Percentiles rank a stretch among this genome's conserved stretches.
phyloP scores from a whole-genome alignment of 2,329 filamentous ascomycete genomes.

The Penicillium sp. region DNA sequence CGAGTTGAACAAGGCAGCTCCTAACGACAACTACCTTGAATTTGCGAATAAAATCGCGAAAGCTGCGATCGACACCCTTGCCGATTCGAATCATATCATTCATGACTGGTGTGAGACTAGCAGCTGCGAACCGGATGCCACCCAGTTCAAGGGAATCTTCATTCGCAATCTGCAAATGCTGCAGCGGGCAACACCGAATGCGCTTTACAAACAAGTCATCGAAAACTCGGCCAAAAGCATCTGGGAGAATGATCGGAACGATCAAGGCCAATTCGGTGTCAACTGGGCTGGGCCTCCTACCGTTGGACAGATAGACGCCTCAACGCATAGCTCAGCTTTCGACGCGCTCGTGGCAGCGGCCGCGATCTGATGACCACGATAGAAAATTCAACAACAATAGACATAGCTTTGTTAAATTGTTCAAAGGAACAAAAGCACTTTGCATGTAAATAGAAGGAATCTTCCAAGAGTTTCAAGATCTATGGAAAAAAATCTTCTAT shows the following conservation, averaged over 20 bases:
- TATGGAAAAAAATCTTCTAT: no score
- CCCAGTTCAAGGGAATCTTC: slow-evolving; percentile 76
- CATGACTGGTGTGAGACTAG: slow-evolving; percentile 59
- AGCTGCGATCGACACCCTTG: slow-evolving; percentile 55
- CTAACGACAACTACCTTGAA: slow-evolving; percentile 47
- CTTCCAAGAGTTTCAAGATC: background rate
- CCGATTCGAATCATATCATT: slow-evolving; percentile 54
- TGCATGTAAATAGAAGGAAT: background rate
- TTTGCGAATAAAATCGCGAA: slow-evolving; percentile 56
- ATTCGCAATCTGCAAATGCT: slow-evolving; percentile 66
- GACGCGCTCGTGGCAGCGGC: slow-evolving; percentile 68
- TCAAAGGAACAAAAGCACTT: no score
- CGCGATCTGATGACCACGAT: slow-evolving; percentile 1
- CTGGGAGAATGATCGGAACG: slow-evolving; percentile 63
- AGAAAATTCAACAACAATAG: no score
- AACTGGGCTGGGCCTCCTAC: slow-evolving; percentile 67
- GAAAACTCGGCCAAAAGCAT: slow-evolving; percentile 66
- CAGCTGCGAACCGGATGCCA: slow-evolving; percentile 54
- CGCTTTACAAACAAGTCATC: slow-evolving; percentile 60
- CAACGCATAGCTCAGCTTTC: slow-evolving; percentile 67
- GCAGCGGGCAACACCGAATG: slow-evolving; percentile 55
- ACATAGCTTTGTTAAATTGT: no score
- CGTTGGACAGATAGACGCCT: slow-evolving; percentile 54
- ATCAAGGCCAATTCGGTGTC: slow-evolving; percentile 59
- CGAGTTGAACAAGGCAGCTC: slow-evolving; percentile 53